A percentile compares a stretch with the other conserved stretches of the same genome.
These are phyloP conservation scores for Selaginella moellendorffii DNA, from an alignment of 75 land plant genomes.

Conservation along the genomic window DNA sequence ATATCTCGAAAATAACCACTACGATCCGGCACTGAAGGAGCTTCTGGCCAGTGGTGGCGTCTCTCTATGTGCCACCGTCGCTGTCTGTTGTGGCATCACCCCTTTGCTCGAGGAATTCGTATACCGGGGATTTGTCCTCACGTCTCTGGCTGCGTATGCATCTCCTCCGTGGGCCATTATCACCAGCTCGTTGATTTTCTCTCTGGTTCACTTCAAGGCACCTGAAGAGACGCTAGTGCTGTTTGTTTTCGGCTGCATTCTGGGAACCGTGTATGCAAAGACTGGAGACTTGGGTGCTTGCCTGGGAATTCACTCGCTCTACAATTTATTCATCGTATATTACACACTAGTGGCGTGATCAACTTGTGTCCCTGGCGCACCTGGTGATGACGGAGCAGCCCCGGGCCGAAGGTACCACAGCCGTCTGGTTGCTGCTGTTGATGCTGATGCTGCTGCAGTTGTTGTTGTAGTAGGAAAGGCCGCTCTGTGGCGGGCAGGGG, in stretches of 20 bases:
- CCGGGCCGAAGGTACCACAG: not conserved
- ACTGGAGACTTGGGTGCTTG: not conserved
- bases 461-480: not conserved
- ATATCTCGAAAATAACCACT: too few species aligned
- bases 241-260: not conserved
- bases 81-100: not conserved
- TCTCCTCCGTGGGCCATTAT: not conserved
- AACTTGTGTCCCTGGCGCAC: not conserved
- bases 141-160: not conserved
- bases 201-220: not conserved
- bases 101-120: not conserved
- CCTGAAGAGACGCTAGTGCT: too few species aligned
- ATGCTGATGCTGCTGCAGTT: not conserved
- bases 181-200: not conserved
- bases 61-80: not conserved
- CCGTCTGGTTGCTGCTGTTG: not conserved
- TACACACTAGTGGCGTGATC: not conserved
- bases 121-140: not conserved
- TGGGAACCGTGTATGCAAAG: not conserved
- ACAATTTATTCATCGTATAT: not conserved
- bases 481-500: not conserved
- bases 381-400: not conserved
- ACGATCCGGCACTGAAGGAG: not conserved
- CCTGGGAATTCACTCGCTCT: not conserved
- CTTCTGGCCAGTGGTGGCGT: not conserved